Evolutionary conservation across 2,329 filamentous ascomycete species (phyloP).

Genomic region (Alternaria longipes): DNA sequence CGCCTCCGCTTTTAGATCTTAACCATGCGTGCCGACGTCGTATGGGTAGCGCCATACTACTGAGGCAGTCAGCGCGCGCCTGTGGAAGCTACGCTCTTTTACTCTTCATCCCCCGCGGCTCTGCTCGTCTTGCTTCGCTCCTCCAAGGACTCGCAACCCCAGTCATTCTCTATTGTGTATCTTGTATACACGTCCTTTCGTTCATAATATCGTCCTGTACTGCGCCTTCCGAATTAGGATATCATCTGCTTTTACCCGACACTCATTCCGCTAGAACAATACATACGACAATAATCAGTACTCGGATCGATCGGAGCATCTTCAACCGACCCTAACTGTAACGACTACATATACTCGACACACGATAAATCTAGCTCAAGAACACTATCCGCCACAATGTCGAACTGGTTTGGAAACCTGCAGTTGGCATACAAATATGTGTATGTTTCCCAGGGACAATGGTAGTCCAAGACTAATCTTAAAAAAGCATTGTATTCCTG

Average conservation of each 20-base stretch:
- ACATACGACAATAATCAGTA: slow-evolving; percentile 2
- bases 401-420: slow-evolving; percentile 47
- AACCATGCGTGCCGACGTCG: slow-evolving; percentile 36
- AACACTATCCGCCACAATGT: slow-evolving; percentile 6
- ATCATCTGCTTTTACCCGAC: slow-evolving; percentile 27
- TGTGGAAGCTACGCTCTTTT: slow-evolving; percentile 37
- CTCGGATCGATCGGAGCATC: neutral
- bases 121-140: slow-evolving; percentile 26
- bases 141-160: slow-evolving; percentile 29
- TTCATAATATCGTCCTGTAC: slow-evolving; percentile 26
- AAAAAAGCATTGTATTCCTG: slow-evolving; percentile 48
- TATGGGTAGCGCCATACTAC: slow-evolving; percentile 39
- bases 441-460: slow-evolving; percentile 27
- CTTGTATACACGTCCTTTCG: slow-evolving; percentile 47
- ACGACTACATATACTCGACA: neutral
- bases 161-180: slow-evolving; percentile 42
- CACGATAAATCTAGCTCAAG: neutral
- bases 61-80: slow-evolving; percentile 30
- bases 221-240: slow-evolving; percentile 23
- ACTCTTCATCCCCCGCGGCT: slow-evolving; percentile 31
- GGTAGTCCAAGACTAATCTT: slow-evolving; percentile 5
- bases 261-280: slow-evolving; percentile 10
- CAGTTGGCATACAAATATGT: slow-evolving; percentile 51
- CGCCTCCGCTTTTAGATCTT: slow-evolving; percentile 47
- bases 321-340: neutral